Evolutionary conservation across 441 rosid genomes (phyloP).

Genomic region (Corymbia calophylla): DNA sequence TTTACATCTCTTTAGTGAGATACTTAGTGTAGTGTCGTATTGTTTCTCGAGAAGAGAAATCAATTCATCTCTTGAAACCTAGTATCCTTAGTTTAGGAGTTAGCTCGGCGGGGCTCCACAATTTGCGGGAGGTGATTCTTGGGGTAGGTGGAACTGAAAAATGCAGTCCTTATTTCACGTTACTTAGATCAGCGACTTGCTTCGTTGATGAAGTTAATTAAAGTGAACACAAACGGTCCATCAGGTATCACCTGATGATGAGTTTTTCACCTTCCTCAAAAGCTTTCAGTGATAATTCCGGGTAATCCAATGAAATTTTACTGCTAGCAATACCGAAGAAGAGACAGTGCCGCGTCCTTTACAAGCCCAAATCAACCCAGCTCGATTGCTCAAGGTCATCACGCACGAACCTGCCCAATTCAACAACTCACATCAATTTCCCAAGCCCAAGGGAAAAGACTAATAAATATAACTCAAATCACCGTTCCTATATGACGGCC

Average conservation of each 20-base stretch:
- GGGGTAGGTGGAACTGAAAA: not conserved
- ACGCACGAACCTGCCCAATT: not conserved
- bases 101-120: not conserved
- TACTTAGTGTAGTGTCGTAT: not conserved
- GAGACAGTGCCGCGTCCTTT: not conserved
- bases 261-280: not conserved
- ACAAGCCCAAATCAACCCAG: not conserved
- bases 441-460: not conserved
- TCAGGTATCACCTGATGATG: not conserved
- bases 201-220: not conserved
- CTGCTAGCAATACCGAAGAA: not conserved
- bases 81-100: not conserved
- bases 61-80: not conserved
- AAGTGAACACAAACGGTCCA: not conserved
- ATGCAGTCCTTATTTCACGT: not conserved
- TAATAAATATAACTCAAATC: not conserved
- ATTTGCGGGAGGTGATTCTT: not conserved
- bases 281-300: not conserved
- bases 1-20: not conserved
- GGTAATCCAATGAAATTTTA: not conserved
- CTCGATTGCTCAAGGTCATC: not conserved
- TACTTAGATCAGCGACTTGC: not conserved
- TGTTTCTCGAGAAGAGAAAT: not conserved
- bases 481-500: not conserved
- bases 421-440: not conserved